phyloP scores from a whole-genome alignment of 345 rosid species.

The Carallia pectinifolia region DNA sequence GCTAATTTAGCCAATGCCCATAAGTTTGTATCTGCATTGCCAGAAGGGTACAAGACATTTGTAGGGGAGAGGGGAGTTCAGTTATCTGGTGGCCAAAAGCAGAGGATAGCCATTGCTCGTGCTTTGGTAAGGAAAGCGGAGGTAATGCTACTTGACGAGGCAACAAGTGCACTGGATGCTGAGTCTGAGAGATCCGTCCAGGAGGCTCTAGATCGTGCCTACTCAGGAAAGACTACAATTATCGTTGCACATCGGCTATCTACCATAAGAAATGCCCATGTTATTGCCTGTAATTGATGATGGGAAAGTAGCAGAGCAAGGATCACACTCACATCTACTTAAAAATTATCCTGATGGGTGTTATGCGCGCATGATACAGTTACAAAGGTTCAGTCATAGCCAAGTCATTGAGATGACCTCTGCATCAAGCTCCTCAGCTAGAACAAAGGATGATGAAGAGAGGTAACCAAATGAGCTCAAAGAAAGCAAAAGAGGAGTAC shows the following conservation, averaged over 20 bases:
- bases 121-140: conserved; percentile 84
- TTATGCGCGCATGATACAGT: conserved; percentile 90
- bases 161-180: conserved; percentile 90
- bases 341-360: conserved; percentile 84
- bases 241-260: conserved; percentile 88
- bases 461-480: conserved; percentile 28
- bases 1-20: conserved; percentile 88
- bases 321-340: conserved; percentile 78
- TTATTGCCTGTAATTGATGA: conserved; percentile 90
- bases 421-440: conserved; percentile 70
- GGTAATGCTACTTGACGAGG: conserved; percentile 90
- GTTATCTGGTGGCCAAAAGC: conserved; percentile 97
- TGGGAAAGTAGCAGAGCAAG: conserved; percentile 92
- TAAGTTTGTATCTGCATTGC: conserved; percentile 77
- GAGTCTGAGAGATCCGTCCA: conserved; percentile 95
- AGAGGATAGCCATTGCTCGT: conserved; percentile 79
- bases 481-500: conserved; percentile 26
- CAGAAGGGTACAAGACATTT: conserved; percentile 76
- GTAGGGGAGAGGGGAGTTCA: conserved; percentile 94
- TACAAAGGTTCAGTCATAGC: conserved; percentile 85
- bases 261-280: conserved; percentile 84
- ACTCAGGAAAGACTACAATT: conserved; percentile 84
- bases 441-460: conserved; percentile 62
- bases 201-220: conserved; percentile 90
- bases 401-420: conserved; percentile 84